Conservation (phyloP, 164 flowering plant genomes). For the Litsea cubeba region DNA sequence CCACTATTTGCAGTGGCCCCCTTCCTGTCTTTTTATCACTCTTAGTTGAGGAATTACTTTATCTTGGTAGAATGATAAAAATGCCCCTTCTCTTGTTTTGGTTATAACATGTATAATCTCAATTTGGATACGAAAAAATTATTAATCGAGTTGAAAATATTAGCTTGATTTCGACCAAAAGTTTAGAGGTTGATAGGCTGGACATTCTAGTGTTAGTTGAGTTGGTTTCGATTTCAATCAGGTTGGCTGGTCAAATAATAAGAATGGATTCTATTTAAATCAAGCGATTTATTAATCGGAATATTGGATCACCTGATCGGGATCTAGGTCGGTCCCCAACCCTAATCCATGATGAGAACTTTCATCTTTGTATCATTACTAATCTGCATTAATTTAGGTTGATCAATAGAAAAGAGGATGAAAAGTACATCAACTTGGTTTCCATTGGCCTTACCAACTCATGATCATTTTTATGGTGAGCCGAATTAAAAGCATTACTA, state of each 20-base stretch:
- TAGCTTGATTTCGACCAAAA: not conserved
- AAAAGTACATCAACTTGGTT: no score
- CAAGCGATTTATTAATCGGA: rapidly evolving
- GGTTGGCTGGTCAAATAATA: no score
- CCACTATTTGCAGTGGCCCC: conserved; percentile 15
- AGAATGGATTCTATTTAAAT: not conserved
- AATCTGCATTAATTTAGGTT: no score
- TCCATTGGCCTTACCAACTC: no score
- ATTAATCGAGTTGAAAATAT: not conserved
- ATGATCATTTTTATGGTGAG: no score
- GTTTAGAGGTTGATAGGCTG: not conserved
- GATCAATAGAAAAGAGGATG: no score
- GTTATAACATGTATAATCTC: not conserved
- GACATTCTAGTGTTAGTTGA: not conserved
- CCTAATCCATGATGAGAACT: no score
- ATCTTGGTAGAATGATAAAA: conserved; percentile 2
- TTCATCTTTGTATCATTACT: no score
- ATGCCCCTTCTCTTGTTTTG: conserved; percentile 1
- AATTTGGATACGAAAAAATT: no score
- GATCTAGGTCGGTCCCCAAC: no score
- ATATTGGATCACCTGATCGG: not conserved
- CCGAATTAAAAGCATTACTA: no score
- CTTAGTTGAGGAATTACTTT: conserved; percentile 15
- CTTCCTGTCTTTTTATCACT: not conserved
- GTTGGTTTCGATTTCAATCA: not conserved